These are phyloP conservation scores for Aspergillus costaricaensis DNA, from an alignment of 2,329 filamentous ascomycete species.

Conservation along the genomic window DNA sequence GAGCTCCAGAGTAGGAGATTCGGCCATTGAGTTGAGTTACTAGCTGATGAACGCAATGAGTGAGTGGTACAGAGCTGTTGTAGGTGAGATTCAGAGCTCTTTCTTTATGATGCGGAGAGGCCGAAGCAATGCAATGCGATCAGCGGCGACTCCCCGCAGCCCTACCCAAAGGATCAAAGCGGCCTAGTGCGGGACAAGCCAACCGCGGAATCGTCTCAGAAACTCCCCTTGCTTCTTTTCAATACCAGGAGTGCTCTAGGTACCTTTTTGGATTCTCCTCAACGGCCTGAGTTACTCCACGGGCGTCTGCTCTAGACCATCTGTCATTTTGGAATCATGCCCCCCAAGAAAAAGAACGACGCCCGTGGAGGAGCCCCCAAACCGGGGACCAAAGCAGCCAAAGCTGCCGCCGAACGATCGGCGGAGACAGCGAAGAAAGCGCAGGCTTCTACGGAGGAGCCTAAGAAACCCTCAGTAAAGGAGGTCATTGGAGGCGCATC, in stretches of 20 bases:
- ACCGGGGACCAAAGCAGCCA: slow-evolving; percentile 44
- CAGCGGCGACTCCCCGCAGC: slow-evolving; percentile 15
- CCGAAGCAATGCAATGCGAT: slow-evolving; percentile 1
- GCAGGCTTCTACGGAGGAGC: slow-evolving; percentile 44
- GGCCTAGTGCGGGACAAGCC: slow-evolving; percentile 36
- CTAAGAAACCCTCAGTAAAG: slow-evolving; percentile 63
- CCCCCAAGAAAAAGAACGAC: slow-evolving; percentile 45
- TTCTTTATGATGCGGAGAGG: slow-evolving; percentile 9
- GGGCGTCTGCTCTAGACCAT: slow-evolving; percentile 21
- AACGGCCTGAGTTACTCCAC: slow-evolving; percentile 21
- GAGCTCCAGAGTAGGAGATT: slow-evolving; percentile 1
- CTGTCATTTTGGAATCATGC: slow-evolving; percentile 31
- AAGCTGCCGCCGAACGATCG: slow-evolving; percentile 39
- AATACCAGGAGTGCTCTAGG: neutral
- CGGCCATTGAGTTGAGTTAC: neutral
- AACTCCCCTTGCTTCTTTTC: neutral
- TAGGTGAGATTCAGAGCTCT: neutral
- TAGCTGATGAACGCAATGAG: neutral
- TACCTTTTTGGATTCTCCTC: neutral
- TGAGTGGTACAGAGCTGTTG: neutral
- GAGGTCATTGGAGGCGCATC: slow-evolving; percentile 91
- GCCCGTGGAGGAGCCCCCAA: slow-evolving; percentile 41
- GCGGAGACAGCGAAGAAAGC: slow-evolving; percentile 34
- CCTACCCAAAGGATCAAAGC: slow-evolving; percentile 13
- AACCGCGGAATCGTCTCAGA: slow-evolving; percentile 3